A percentile compares a stretch with the other conserved stretches of the same genome.
These are phyloP conservation scores for Verticillium alfalfae DNA, from an alignment of 2,329 filamentous ascomycete species.

Conservation along the genomic window DNA sequence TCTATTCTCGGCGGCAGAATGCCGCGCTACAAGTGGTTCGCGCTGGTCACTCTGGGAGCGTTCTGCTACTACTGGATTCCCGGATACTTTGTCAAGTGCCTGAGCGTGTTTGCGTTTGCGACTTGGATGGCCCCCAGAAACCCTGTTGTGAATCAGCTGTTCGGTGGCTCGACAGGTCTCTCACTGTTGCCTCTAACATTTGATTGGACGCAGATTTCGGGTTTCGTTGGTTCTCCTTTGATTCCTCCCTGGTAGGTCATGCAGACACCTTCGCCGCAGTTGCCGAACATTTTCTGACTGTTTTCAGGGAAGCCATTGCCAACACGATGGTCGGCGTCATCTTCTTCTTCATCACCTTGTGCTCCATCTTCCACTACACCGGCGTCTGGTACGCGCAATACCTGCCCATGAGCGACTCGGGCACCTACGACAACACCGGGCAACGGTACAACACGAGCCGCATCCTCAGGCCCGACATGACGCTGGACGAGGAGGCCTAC, in stretches of 20 bases:
- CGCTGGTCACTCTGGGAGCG: slow-evolving; percentile 47
- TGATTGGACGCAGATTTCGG: slow-evolving; percentile 70
- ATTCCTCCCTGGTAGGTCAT: slow-evolving; percentile 58
- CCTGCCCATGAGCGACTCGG: slow-evolving; percentile 64
- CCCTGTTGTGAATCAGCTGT: slow-evolving; percentile 64
- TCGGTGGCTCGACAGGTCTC: slow-evolving; percentile 63
- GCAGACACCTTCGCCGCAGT: background rate
- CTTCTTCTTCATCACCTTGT: slow-evolving; percentile 57
- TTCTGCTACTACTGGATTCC: slow-evolving; percentile 67
- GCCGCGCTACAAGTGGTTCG: slow-evolving; percentile 61
- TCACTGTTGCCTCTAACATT: slow-evolving; percentile 68
- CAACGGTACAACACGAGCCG: slow-evolving; percentile 56
- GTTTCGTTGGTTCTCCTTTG: slow-evolving; percentile 62
- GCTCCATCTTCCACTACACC: slow-evolving; percentile 57
- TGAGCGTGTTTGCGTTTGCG: slow-evolving; percentile 65
- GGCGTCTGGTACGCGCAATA: slow-evolving; percentile 60
- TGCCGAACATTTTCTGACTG: background rate
- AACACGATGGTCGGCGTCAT: slow-evolving; percentile 67
- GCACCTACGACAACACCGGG: slow-evolving; percentile 68
- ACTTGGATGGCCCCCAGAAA: slow-evolving; percentile 70
- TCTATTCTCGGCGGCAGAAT: slow-evolving; percentile 58
- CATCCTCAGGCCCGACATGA: slow-evolving; percentile 57
- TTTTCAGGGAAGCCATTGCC: slow-evolving; percentile 60
- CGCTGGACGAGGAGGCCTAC: slow-evolving; percentile 59
- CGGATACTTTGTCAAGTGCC: slow-evolving; percentile 61